These are phyloP conservation scores for Protoeuglena noctilucae DNA, from an alignment of 139 green algal species.

Conservation along the genomic window DNA sequence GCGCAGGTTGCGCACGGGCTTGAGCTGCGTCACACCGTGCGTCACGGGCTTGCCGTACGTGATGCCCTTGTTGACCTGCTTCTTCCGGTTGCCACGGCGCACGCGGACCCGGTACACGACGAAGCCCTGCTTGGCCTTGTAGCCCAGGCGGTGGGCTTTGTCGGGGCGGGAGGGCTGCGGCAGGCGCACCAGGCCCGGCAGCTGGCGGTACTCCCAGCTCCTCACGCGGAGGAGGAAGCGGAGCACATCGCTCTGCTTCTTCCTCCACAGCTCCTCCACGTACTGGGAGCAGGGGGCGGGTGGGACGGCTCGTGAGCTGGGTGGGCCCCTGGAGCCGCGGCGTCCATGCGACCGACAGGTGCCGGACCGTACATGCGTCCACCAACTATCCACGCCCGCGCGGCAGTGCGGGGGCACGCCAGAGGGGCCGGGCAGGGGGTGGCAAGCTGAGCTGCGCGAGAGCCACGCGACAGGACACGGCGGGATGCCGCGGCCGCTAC, in stretches of 20 bases:
- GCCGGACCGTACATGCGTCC: too few relatives aligned
- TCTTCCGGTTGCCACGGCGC: constrained; percentile 89
- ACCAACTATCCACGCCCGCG: too few relatives aligned
- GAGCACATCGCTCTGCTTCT: constrained; percentile 98
- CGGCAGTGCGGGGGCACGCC: too few relatives aligned
- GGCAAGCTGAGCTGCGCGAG: too few relatives aligned
- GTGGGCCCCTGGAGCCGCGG: too few relatives aligned
- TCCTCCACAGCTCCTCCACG: constrained; percentile 92
- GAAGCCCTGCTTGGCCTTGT: constrained; percentile 94
- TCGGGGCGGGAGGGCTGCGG: constrained; percentile 72
- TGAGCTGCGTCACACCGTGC: constrained; percentile 94
- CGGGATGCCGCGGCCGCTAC: too few relatives aligned
- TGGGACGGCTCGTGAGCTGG: too few relatives aligned
- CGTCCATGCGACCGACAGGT: too few relatives aligned
- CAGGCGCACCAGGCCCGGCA: constrained; percentile 75
- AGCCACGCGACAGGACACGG: too few relatives aligned
- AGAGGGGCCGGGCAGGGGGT: too few relatives aligned
- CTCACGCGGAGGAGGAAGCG: constrained; percentile 96
- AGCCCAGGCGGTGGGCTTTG: constrained; percentile 92
- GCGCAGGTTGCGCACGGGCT: constrained; percentile 82
- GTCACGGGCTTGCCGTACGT: constrained; percentile 95
- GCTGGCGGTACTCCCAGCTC: constrained; percentile 98
- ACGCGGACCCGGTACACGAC: constrained; percentile 93
- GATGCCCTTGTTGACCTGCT: constrained; percentile 86
- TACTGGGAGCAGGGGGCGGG: too few relatives aligned